Conservation (phyloP, 2,329 filamentous ascomycete species). For the Fusarium ambrosium region DNA sequence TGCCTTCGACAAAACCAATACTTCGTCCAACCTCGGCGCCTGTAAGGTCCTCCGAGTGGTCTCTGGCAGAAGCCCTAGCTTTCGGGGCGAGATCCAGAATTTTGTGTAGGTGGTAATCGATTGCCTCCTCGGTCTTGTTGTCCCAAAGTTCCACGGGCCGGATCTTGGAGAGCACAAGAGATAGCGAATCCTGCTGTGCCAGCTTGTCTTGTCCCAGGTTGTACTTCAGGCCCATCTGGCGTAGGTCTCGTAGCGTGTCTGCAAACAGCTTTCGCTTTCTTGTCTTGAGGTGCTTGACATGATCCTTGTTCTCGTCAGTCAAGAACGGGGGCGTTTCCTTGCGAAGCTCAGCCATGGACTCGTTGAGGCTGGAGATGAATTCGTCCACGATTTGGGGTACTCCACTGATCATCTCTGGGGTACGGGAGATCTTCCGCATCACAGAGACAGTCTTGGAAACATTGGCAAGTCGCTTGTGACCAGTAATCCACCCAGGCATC, state of each 20-base stretch:
- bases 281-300: conserved; percentile 89
- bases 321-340: conserved; percentile 86
- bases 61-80: conserved; percentile 74
- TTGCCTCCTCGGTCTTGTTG: conserved; percentile 48
- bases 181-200: conserved; percentile 78
- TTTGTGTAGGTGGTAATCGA: conserved; percentile 84
- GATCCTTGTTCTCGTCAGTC: conserved; percentile 87
- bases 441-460: conserved; percentile 76
- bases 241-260: conserved; percentile 85
- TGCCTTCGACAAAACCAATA: conserved; percentile 87
- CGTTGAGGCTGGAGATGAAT: conserved; percentile 78
- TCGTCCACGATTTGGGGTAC: conserved; percentile 71
- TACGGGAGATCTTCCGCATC: conserved; percentile 75
- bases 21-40: conserved; percentile 83
- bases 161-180: conserved; percentile 75
- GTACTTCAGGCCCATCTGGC: conserved; percentile 89
- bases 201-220: conserved; percentile 84
- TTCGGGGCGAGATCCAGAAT: conserved; percentile 79
- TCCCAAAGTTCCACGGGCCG: conserved; percentile 55
- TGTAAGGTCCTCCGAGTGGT: conserved; percentile 88
- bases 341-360: conserved; percentile 79
- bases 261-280: conserved; percentile 92
- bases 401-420: conserved; percentile 66
- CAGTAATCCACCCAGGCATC: conserved; percentile 56
- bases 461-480: conserved; percentile 78